These are phyloP conservation scores for Beauveria pseudobassiana DNA, from an alignment of 2,329 filamentous ascomycete species.

Conservation along the genomic window DNA sequence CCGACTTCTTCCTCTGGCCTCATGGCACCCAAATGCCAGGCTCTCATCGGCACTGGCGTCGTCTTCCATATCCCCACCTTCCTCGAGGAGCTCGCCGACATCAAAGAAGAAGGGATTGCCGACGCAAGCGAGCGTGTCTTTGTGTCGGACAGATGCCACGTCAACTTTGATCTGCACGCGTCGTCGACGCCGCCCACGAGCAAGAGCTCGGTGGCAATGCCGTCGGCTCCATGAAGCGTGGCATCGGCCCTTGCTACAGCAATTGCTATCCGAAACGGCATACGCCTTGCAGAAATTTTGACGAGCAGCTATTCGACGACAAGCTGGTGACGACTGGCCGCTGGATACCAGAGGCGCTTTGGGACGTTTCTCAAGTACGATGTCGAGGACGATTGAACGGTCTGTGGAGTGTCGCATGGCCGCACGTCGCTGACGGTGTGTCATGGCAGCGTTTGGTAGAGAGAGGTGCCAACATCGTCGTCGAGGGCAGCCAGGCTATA, in stretches of 20 bases:
- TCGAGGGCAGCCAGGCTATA: conserved; percentile 4
- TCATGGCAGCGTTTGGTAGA: conserved; percentile 2
- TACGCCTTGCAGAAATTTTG: conserved; percentile 60
- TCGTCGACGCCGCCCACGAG: conserved; percentile 61
- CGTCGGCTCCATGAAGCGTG: conserved; percentile 24
- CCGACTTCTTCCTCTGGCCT: conserved; percentile 3
- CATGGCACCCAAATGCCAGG: neutral
- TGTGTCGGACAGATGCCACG: conserved; percentile 52
- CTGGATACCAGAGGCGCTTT: conserved; percentile 58
- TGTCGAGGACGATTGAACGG: neutral
- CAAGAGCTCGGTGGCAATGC: conserved; percentile 29
- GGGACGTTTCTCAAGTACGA: conserved; percentile 26
- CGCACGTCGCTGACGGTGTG: neutral
- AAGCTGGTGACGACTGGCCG: conserved; percentile 52
- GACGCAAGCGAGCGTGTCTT: conserved; percentile 40
- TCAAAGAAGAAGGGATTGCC: conserved; percentile 28
- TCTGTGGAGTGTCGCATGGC: no score
- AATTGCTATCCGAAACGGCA: conserved; percentile 44
- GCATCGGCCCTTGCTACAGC: conserved; percentile 15
- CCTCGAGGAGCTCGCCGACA: conserved; percentile 24
- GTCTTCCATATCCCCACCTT: conserved; percentile 9
- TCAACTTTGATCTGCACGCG: conserved; percentile 56
- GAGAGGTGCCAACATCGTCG: neutral
- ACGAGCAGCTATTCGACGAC: conserved; percentile 54
- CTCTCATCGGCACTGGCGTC: conserved; percentile 3